Conservation (phyloP, 306 rosid species). For the Urtica urens region DNA sequence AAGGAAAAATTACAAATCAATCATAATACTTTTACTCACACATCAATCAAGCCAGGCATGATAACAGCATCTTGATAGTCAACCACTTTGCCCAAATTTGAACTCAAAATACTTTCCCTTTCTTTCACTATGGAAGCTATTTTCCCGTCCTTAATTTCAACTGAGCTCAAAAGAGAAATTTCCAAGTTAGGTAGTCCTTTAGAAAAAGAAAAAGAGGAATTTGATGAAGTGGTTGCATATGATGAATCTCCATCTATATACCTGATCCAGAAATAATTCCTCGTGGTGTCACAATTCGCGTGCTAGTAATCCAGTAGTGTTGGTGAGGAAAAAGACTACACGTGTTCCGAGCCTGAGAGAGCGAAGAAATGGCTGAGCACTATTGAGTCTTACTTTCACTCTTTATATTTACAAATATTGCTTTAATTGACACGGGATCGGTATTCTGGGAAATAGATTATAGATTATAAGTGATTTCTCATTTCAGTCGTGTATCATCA, state of each 20-base stretch:
- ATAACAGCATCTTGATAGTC: constrained; percentile 78
- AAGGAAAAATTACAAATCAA: too few species aligned
- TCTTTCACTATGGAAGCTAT: constrained; percentile 50
- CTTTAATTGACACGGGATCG: too few species aligned
- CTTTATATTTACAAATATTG: too few species aligned
- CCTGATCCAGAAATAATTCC: constrained; percentile 86
- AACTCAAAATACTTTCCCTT: constrained; percentile 29
- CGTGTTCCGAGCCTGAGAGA: constrained; percentile 18
- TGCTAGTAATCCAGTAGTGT: constrained; percentile 75
- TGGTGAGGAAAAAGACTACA: constrained; percentile 64
- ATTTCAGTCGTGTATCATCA: too few species aligned
- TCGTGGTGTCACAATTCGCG: constrained; percentile 71
- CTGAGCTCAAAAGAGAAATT: constrained; percentile 27
- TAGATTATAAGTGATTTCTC: too few species aligned
- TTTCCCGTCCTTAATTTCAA: constrained; percentile 73
- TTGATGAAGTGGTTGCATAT: not conserved
- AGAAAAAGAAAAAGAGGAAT: not conserved
- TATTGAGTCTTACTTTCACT: too few species aligned
- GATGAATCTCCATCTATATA: constrained; percentile 18
- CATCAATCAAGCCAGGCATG: constrained; percentile 92
- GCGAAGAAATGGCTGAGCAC: constrained; percentile 7
- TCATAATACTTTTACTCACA: constrained; percentile 39
- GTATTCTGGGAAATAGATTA: too few species aligned
- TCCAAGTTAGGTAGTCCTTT: not conserved
- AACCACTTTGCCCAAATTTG: constrained; percentile 30